Evolutionary conservation across 192 early-diverging fungal species (phyloP), one percentile per base, ranked within the genome.

Genomic region (Podila epicladia): DNA sequence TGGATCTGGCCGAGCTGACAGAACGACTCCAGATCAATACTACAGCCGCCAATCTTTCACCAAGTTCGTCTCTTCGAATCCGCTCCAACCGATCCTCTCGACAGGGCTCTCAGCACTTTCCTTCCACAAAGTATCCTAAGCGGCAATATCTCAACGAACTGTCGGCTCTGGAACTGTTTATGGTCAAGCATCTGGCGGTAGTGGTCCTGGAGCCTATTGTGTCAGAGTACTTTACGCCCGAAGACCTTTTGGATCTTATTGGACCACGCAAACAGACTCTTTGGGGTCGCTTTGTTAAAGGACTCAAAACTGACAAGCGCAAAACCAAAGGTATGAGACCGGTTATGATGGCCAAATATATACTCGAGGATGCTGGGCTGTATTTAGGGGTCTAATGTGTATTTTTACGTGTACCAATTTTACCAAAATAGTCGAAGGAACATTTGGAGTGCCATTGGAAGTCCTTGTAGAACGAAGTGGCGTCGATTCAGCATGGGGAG

Each of bases 401-500:
- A 9, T 45, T 37, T 58, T 9, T 48, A 12, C 12, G 11, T 49
- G 51, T 53, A 62, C 64, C 45, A 28, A 41, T 45, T 49, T 26
- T 58, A 9, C 35, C 11, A 15, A 45, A 5, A 45, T 65, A 80
- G 77, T 73, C 1, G 77, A 89, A 41, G 95, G 94, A 7, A 98
- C 95, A 1, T 99, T 99, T 89, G 97, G 97, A 45, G 94, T 95
- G 7, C 88, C 94, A 15, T 78, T 99, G 24, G 96, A 98, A 58
- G 82, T 88, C 9, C 86, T 99, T 32, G 88, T 97, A 12, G 93
- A 97, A 70, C 84, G 91, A 45, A 91, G 94, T 65, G 94, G 96
- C 13, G 90, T 94, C 4, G 94, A 95, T 62, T 93, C 95, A 6
- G 88, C 89, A 7, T 83, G 92, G 63, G 93, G 84, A 22, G 89